Conservation (phyloP, 2,329 filamentous ascomycete species). For the Arthrinium puccinioides region DNA sequence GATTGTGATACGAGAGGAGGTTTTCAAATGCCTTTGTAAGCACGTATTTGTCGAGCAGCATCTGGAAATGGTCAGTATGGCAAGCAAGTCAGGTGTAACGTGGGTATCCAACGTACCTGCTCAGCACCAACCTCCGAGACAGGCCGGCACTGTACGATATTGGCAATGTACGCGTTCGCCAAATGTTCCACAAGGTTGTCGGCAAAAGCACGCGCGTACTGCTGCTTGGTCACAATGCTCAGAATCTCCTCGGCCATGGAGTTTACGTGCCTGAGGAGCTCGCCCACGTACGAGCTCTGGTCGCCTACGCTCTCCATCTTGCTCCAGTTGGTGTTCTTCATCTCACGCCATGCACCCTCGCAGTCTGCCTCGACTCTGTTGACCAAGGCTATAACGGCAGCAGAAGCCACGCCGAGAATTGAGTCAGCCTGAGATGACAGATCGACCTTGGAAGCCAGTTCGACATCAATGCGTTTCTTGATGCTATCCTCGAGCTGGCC, state of each 20-base stretch:
- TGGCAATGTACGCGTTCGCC: constrained; percentile 70
- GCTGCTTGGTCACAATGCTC: constrained; percentile 73
- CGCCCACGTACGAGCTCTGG: constrained; percentile 84
- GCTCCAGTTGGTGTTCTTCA: constrained; percentile 93
- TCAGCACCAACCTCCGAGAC: constrained; percentile 92
- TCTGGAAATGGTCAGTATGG: constrained; percentile 42
- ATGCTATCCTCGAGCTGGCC: constrained; percentile 93
- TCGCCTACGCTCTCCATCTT: constrained; percentile 90
- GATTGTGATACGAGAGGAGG: constrained; percentile 58
- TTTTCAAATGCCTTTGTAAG: constrained; percentile 72
- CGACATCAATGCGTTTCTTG: constrained; percentile 78
- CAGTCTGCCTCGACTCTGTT: constrained; percentile 75
- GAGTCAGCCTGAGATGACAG: constrained; percentile 89
- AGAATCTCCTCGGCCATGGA: constrained; percentile 68
- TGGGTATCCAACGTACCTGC: constrained; percentile 48
- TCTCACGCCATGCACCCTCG: constrained; percentile 88
- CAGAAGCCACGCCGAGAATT: constrained; percentile 90
- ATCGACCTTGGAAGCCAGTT: constrained; percentile 70
- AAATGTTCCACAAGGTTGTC: constrained; percentile 92
- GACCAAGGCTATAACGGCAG: constrained; percentile 77
- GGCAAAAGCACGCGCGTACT: constrained; percentile 90
- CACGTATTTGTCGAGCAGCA: constrained; percentile 92
- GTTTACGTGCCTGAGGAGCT: constrained; percentile 69
- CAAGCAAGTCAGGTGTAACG: not conserved
- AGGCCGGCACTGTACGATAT: constrained; percentile 81